A percentile compares a stretch with the other conserved stretches of the same genome.
These are phyloP conservation scores for Trypanosoma melophagium DNA, from an alignment of 208 protist genomes.

Conservation along the genomic window DNA sequence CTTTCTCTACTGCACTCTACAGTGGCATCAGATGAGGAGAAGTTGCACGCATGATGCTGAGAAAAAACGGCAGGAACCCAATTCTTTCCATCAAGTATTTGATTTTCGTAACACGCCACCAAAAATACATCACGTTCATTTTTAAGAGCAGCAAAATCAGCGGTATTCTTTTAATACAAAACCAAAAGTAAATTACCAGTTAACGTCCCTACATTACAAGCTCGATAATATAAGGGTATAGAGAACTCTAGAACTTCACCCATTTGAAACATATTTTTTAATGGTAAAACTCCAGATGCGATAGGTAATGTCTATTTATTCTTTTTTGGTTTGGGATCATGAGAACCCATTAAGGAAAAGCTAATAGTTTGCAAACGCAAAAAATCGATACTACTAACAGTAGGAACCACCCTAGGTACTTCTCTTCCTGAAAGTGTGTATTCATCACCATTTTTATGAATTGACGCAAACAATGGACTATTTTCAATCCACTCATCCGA, in stretches of 20 bases:
- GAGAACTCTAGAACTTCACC: constrained; percentile 38
- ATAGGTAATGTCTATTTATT: constrained; percentile 36
- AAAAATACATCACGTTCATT: constrained; percentile 35
- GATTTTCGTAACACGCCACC: constrained; percentile 65
- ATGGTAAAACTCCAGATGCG: constrained; percentile 49
- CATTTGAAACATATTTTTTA: constrained; percentile 50
- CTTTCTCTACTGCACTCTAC: constrained; percentile 32
- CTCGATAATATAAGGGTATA: constrained; percentile 54
- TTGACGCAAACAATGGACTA: constrained; percentile 31
- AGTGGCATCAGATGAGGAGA: constrained; percentile 35
- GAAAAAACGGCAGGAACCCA: constrained; percentile 38
- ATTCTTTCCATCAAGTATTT: constrained; percentile 31
- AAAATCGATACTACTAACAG: constrained; percentile 51
- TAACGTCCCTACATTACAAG: constrained; percentile 48
- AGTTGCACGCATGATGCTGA: constrained; percentile 31
- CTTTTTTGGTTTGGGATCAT: constrained; percentile 19
- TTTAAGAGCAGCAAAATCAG: constrained; percentile 38
- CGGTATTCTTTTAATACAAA: constrained; percentile 50
- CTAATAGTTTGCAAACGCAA: constrained; percentile 56
- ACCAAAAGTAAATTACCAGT: constrained; percentile 38
- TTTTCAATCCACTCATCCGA: constrained; percentile 46
- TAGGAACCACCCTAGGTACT: constrained; percentile 43
- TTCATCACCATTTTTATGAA: constrained; percentile 24
- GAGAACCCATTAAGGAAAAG: constrained; percentile 49
- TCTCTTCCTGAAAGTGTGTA: constrained; percentile 30